Percentiles rank a stretch among this genome's conserved stretches.
Conservation (phyloP, 345 rosid species). For the Cardamine chenopodiifolia region DNA sequence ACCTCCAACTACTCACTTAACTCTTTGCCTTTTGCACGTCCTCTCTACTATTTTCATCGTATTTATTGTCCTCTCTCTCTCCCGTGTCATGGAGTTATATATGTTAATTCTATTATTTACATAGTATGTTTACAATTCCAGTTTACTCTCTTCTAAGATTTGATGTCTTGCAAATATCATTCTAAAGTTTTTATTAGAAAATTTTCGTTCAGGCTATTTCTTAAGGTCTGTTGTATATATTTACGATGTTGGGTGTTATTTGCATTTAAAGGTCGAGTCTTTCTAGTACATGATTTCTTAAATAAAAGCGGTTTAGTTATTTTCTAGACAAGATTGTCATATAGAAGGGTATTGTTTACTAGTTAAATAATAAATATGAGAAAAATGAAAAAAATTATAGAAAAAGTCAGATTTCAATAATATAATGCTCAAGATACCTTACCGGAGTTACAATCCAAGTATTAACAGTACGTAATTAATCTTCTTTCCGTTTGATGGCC, state of each 20-base stretch:
- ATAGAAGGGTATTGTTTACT: neutral
- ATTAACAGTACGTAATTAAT: neutral
- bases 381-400: neutral
- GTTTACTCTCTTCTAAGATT: neutral
- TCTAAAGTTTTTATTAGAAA: neutral
- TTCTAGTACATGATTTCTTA: neutral
- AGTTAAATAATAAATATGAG: neutral
- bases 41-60: neutral
- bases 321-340: neutral
- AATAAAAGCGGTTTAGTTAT: neutral
- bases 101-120: neutral
- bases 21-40: constrained; percentile 18
- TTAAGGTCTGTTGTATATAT: neutral
- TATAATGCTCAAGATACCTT: neutral
- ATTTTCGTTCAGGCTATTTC: neutral
- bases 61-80: constrained; percentile 7
- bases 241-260: neutral
- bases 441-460: neutral
- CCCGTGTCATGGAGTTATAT: neutral
- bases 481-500: neutral
- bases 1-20: constrained; percentile 22
- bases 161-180: neutral
- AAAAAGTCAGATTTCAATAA: neutral
- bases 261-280: neutral
- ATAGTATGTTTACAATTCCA: neutral